These are phyloP conservation scores for Aureobasidium zeae DNA, from an alignment of 2,329 filamentous ascomycete genomes.

Conservation along the genomic window DNA sequence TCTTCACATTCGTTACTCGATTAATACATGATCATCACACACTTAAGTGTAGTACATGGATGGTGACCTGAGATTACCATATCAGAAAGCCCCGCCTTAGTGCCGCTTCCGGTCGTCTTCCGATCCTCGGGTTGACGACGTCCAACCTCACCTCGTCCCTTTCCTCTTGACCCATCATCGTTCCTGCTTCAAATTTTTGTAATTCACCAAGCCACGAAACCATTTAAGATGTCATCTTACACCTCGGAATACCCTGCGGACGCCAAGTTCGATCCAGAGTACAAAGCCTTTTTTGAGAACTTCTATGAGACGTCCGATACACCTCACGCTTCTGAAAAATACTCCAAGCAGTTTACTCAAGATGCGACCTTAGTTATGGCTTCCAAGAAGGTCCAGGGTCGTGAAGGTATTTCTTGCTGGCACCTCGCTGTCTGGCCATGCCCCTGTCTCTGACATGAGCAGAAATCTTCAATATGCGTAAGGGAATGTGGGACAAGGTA, in stretches of 20 bases:
- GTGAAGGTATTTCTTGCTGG: conserved; percentile 31
- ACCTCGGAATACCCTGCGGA: conserved; percentile 12
- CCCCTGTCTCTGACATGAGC: neutral
- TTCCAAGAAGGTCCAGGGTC: conserved; percentile 37
- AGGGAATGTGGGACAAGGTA: conserved; percentile 46
- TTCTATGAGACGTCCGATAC: conserved; percentile 41
- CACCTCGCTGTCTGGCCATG: neutral
- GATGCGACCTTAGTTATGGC: conserved; percentile 47
- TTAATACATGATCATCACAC: too few relatives aligned
- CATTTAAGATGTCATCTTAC: conserved; percentile 9
- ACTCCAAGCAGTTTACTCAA: conserved; percentile 39
- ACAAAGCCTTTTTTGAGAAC: conserved; percentile 36
- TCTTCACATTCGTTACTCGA: conserved; percentile 22
- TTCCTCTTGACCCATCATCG: neutral
- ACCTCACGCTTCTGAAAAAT: conserved; percentile 41
- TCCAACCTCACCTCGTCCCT: conserved; percentile 20
- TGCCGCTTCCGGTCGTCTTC: conserved; percentile 32
- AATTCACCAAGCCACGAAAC: too few relatives aligned
- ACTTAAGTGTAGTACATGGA: too few relatives aligned
- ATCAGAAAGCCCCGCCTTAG: conserved; percentile 37
- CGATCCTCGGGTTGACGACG: conserved; percentile 5
- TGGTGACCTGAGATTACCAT: conserved; percentile 27
- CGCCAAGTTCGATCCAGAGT: conserved; percentile 28
- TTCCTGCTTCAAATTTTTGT: neutral
- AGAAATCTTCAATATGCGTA: conserved; percentile 45